These are phyloP conservation scores for Schizophyllum commune DNA, from an alignment of 1,284 basidiomycete species.

Conservation along the genomic window DNA sequence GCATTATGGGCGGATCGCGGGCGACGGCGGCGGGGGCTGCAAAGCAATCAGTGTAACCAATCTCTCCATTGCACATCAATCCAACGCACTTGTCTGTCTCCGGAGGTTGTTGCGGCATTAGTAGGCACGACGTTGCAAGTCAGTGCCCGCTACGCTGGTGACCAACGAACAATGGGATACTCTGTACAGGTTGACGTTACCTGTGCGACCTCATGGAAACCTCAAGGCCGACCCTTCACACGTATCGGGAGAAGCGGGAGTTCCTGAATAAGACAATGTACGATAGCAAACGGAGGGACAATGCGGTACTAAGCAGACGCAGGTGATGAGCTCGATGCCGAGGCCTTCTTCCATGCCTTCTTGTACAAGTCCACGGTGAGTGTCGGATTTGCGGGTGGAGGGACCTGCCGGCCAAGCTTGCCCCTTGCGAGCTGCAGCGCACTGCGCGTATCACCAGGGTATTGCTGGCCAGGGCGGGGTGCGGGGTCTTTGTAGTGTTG, in stretches of 20 bases:
- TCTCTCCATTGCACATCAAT: background rate
- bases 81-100: background rate
- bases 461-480: slow-evolving; percentile 34
- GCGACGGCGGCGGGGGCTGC: background rate
- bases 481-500: slow-evolving; percentile 17
- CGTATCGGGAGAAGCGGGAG: background rate
- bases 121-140: background rate
- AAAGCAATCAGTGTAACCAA: background rate
- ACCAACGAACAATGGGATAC: background rate
- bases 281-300: background rate
- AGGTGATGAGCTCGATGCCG: background rate
- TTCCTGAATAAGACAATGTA: background rate
- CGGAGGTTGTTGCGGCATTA: background rate
- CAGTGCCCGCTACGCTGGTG: background rate
- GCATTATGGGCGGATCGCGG: background rate
- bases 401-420: slow-evolving; percentile 25
- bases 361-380: background rate
- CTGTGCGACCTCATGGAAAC: background rate
- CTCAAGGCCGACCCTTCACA: background rate
- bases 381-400: background rate
- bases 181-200: background rate
- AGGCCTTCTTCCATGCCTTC: background rate
- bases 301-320: background rate
- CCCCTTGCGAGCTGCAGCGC: slow-evolving; percentile 41
- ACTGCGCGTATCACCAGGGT: slow-evolving; percentile 41